A percentile compares a stretch with the other conserved stretches of the same genome.
Conservation (phyloP, 148 eudicot species). For the Pouteria glomerata region DNA sequence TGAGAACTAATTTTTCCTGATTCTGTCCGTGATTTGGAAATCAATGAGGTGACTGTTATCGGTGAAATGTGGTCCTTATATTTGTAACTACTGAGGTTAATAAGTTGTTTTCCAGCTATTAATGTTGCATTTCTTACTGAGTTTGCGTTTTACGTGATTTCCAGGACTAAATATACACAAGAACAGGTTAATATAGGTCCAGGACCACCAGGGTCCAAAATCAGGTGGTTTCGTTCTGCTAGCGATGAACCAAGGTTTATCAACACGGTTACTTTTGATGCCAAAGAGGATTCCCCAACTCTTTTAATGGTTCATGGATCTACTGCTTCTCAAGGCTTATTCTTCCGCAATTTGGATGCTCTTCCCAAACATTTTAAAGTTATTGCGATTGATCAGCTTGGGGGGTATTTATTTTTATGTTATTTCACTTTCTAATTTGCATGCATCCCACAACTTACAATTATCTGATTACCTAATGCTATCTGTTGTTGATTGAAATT, state of each 20-base stretch:
- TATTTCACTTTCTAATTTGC: too few species aligned
- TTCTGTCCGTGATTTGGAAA: too few species aligned
- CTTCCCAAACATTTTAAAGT: conserved; percentile 73
- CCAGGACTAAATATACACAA: conserved; percentile 70
- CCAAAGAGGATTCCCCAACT: conserved; percentile 78
- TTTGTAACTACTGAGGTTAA: background rate
- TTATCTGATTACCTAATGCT: background rate
- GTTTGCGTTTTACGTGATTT: conserved; percentile 7
- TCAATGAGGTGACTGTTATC: background rate
- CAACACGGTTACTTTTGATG: conserved; percentile 77
- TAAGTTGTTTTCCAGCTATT: too few species aligned
- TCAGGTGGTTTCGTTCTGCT: conserved; percentile 91
- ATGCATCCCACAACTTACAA: too few species aligned
- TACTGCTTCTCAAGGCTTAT: conserved; percentile 96
- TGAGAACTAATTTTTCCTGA: too few species aligned
- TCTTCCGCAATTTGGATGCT: conserved; percentile 90
- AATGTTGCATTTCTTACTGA: conserved; percentile 2
- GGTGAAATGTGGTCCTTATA: background rate
- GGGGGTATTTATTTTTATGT: too few species aligned
- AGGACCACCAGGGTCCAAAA: conserved; percentile 87
- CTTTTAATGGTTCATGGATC: conserved; percentile 95
- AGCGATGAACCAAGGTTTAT: conserved; percentile 81
- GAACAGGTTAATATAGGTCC: conserved; percentile 85
- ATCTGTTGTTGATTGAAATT: too few species aligned
- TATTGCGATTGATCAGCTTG: conserved; percentile 96